phyloP scores from a whole-genome alignment of 148 eudicot species.

The Beta vulgaris region DNA sequence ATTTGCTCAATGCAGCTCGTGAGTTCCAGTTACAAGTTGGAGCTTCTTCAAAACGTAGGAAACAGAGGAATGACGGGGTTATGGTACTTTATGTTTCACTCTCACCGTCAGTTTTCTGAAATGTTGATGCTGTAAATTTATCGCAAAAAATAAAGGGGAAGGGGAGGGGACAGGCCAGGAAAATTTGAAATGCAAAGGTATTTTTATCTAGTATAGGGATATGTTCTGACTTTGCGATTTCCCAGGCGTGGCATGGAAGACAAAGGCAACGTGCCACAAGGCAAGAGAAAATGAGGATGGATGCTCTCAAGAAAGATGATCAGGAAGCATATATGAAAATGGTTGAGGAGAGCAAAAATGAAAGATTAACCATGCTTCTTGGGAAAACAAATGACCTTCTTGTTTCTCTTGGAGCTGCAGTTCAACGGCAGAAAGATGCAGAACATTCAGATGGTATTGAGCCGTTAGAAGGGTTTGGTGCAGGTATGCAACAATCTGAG shows the following conservation, averaged over 20 bases:
- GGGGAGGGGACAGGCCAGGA: not conserved
- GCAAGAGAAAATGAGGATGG: conserved; percentile 82
- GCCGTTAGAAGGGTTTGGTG: conserved; percentile 55
- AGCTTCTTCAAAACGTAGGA: conserved; percentile 75
- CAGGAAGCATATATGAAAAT: conserved; percentile 95
- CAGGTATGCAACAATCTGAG: conserved; percentile 42
- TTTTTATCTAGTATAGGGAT: conserved; percentile 8
- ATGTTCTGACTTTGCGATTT: conserved; percentile 1
- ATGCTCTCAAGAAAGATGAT: conserved; percentile 82
- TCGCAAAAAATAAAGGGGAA: not conserved
- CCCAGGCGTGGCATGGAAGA: conserved; percentile 96
- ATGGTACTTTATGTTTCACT: conserved; percentile 45
- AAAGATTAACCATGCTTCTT: conserved; percentile 85
- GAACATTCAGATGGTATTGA: conserved; percentile 70
- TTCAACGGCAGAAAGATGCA: conserved; percentile 96
- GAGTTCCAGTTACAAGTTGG: conserved; percentile 82
- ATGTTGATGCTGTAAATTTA: not conserved
- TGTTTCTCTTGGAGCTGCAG: conserved; percentile 94
- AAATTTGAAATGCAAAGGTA: not conserved
- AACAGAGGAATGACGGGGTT: conserved; percentile 91
- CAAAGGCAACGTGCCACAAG: conserved; percentile 93
- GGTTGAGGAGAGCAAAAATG: conserved; percentile 99
- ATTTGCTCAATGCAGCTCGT: conserved; percentile 84
- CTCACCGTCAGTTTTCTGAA: conserved; percentile 15
- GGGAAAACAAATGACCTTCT: conserved; percentile 97